Evolutionary conservation across 1,284 basidiomycete species (phyloP).

Genomic region (Trichosporon sp.): DNA sequence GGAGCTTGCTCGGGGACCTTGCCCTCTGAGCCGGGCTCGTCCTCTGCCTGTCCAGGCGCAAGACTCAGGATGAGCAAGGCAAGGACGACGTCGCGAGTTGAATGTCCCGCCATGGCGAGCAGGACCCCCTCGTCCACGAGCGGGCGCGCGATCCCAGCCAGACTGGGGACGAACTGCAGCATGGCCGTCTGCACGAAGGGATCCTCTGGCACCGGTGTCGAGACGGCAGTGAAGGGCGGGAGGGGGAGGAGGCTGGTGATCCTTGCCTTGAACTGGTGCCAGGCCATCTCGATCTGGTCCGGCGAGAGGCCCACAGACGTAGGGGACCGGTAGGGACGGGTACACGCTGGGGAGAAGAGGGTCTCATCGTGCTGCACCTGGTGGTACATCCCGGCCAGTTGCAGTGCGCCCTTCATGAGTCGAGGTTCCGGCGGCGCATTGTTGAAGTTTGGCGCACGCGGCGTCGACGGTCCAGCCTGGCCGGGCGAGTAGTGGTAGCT

Average conservation of each 20-base stretch:
- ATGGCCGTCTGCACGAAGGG: conserved; percentile 42
- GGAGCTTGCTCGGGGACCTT: conserved; percentile 19
- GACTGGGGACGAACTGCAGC: conserved; percentile 34
- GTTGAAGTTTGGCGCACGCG: background rate
- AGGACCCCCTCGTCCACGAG: conserved; percentile 38
- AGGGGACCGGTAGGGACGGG: conserved; percentile 35
- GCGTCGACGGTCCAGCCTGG: background rate
- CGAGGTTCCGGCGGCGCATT: background rate
- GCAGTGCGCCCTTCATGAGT: conserved; percentile 24
- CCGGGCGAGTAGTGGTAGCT: background rate
- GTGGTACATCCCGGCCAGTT: conserved; percentile 20
- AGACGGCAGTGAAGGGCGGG: conserved; percentile 38
- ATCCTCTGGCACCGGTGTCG: conserved; percentile 36
- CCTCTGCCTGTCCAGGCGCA: conserved; percentile 28
- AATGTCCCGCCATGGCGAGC: conserved; percentile 36
- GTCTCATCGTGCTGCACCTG: conserved; percentile 33
- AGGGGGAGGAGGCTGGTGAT: conserved; percentile 40
- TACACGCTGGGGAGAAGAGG: conserved; percentile 29
- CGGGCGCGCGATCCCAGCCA: conserved; percentile 4
- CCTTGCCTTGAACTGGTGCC: conserved; percentile 43
- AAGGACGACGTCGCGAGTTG: conserved; percentile 37
- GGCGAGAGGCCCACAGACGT: conserved; percentile 30
- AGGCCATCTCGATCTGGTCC: conserved; percentile 39
- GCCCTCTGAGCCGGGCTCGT: background rate
- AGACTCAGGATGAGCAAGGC: conserved; percentile 42